A percentile compares a stretch with the other conserved stretches of the same genome.
Evolutionary conservation across 495 filamentous ascomycete genomes (phyloP).

Genomic region (Aspergillus sparsus): DNA sequence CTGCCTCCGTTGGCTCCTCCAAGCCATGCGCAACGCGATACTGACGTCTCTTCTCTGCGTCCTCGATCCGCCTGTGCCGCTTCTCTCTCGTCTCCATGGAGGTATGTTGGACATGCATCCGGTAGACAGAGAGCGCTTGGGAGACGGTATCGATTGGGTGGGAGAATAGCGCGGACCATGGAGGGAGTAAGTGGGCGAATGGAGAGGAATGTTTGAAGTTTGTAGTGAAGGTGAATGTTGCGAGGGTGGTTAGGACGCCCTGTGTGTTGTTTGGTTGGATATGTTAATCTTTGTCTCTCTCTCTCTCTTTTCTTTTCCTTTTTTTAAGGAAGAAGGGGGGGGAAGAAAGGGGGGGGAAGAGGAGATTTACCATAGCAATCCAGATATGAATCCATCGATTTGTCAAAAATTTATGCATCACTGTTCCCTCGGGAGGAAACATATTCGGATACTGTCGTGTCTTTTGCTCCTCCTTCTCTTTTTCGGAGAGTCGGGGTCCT

Average conservation of each 20-base stretch:
- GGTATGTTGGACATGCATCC: constrained; percentile 65
- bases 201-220: constrained; percentile 71
- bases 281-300: not conserved
- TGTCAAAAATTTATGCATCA: constrained; percentile 73
- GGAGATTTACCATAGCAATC: constrained; percentile 69
- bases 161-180: constrained; percentile 55
- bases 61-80: constrained; percentile 66
- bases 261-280: constrained; percentile 27
- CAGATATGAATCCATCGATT: constrained; percentile 70
- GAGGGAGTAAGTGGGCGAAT: constrained; percentile 70
- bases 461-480: constrained; percentile 61
- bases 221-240: constrained; percentile 63
- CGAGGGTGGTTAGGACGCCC: constrained; percentile 68
- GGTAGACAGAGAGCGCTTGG: constrained; percentile 63
- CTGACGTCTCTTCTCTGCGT: constrained; percentile 74
- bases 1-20: constrained; percentile 46
- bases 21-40: constrained; percentile 83
- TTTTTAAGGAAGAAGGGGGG: not conserved
- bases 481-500: constrained; percentile 60
- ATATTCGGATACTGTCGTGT: constrained; percentile 75
- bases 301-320: not conserved
- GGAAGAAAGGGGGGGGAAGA: not conserved
- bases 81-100: constrained; percentile 64
- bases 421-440: constrained; percentile 73
- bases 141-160: constrained; percentile 64